phyloP scores from a whole-genome alignment of 2,329 filamentous ascomycete species.

The Colletotrichum graminicola region DNA sequence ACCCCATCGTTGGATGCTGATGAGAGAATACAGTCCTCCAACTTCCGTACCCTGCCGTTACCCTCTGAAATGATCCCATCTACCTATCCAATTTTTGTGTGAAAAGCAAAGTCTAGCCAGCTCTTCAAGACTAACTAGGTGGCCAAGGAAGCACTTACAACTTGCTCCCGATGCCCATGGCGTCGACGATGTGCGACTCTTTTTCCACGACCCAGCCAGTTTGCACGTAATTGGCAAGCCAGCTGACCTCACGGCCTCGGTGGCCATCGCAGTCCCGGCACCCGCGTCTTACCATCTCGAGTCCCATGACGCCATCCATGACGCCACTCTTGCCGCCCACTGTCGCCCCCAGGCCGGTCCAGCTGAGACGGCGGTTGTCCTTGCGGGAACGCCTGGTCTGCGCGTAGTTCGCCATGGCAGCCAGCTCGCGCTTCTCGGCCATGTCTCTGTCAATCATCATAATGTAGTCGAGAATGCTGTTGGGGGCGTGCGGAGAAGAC shows the following conservation, averaged over 20 bases:
- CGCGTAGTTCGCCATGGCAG: conserved; percentile 53
- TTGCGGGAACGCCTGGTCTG: conserved; percentile 44
- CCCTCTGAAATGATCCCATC: conserved; percentile 8
- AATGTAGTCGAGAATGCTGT: conserved; percentile 49
- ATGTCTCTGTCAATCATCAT: conserved; percentile 56
- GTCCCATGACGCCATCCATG: conserved; percentile 51
- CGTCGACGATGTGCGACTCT: conserved; percentile 35
- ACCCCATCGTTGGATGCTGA: conserved; percentile 35
- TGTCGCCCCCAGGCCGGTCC: conserved; percentile 55
- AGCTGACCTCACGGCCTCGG: conserved; percentile 50
- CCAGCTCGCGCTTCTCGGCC: conserved; percentile 57
- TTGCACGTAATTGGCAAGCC: conserved; percentile 46
- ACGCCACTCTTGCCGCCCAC: conserved; percentile 48
- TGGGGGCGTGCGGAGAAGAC: conserved; percentile 41
- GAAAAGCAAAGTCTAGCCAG: background rate
- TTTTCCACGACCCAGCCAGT: conserved; percentile 39
- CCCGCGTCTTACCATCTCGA: conserved; percentile 51
- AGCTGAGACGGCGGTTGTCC: conserved; percentile 53
- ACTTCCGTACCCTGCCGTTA: background rate
- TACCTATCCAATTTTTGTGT: conserved; percentile 22
- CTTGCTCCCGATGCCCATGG: conserved; percentile 33
- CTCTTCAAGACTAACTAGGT: background rate
- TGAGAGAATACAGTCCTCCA: conserved; percentile 19
- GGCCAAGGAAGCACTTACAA: background rate
- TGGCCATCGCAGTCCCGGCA: conserved; percentile 52